Conservation (phyloP, 2,329 filamentous ascomycete species). For the Hysterium pulicare region DNA sequence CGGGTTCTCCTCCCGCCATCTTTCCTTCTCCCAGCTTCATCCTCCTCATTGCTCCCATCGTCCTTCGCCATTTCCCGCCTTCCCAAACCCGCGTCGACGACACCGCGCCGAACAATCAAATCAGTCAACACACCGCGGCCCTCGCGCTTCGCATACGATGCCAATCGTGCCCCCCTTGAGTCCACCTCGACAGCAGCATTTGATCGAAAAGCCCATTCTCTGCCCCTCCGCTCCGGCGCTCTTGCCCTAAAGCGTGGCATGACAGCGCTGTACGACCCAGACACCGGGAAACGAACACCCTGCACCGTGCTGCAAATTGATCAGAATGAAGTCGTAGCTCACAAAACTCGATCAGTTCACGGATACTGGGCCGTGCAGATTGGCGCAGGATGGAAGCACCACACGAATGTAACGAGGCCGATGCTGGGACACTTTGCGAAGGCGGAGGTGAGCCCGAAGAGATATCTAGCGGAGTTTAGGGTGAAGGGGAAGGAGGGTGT, state of each 20-base stretch:
- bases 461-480: slow-evolving; percentile 79
- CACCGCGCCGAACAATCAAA: slow-evolving; percentile 45
- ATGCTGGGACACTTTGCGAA: slow-evolving; percentile 84
- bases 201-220: slow-evolving; percentile 53
- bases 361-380: slow-evolving; percentile 95
- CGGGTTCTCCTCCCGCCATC: slow-evolving; percentile 28
- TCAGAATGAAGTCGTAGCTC: slow-evolving; percentile 80
- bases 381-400: slow-evolving; percentile 70
- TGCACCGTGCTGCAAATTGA: slow-evolving; percentile 95
- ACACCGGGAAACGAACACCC: slow-evolving; percentile 71
- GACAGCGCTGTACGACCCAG: slow-evolving; percentile 79
- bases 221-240: slow-evolving; percentile 71
- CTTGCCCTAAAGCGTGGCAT: slow-evolving; percentile 93
- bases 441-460: slow-evolving; percentile 78
- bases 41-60: slow-evolving; percentile 19
- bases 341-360: slow-evolving; percentile 75
- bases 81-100: slow-evolving; percentile 15
- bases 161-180: slow-evolving; percentile 50
- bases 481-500: slow-evolving; percentile 73
- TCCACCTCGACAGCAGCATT: slow-evolving; percentile 58
- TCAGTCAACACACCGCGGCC: slow-evolving; percentile 53
- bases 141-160: slow-evolving; percentile 53
- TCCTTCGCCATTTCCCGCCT: slow-evolving; percentile 14
- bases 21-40: slow-evolving; percentile 27
- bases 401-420: slow-evolving; percentile 75